phyloP scores from a whole-genome alignment of 2,329 filamentous ascomycete genomes.

The Cladosporium colombiae region DNA sequence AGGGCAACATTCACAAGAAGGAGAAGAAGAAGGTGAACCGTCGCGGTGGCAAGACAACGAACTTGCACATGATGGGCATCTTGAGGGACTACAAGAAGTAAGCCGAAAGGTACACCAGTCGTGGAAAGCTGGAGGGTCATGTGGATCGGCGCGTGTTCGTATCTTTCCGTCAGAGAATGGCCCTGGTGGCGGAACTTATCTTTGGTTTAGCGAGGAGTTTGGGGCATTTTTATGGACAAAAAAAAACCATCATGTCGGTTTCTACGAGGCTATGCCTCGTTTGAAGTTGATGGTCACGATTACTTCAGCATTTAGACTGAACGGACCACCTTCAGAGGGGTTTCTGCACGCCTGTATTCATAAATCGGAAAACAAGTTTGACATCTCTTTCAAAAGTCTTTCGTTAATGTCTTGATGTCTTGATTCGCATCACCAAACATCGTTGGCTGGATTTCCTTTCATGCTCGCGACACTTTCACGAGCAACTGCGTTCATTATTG shows the following conservation, averaged over 20 bases:
- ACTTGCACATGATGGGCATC: constrained; percentile 81
- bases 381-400: neutral
- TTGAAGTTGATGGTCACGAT: neutral
- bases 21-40: constrained; percentile 76
- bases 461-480: neutral
- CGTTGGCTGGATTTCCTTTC: neutral
- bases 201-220: constrained; percentile 17
- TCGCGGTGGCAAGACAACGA: constrained; percentile 77
- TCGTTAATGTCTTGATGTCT: too few relatives aligned
- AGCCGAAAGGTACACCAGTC: neutral
- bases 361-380: neutral
- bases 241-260: neutral
- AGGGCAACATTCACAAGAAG: constrained; percentile 56
- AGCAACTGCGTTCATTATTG: neutral
- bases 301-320: neutral
- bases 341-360: neutral
- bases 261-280: neutral
- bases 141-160: neutral
- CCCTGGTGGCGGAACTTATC: neutral
- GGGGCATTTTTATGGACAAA: neutral
- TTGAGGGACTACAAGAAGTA: constrained; percentile 66
- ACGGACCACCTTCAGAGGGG: neutral
- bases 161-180: neutral
- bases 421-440: neutral
- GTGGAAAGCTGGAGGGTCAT: neutral